Percentiles rank a stretch among this genome's conserved stretches.
Evolutionary conservation across 768 basidiomycete genomes (phyloP).

Genomic region (Boletus fagicola): DNA sequence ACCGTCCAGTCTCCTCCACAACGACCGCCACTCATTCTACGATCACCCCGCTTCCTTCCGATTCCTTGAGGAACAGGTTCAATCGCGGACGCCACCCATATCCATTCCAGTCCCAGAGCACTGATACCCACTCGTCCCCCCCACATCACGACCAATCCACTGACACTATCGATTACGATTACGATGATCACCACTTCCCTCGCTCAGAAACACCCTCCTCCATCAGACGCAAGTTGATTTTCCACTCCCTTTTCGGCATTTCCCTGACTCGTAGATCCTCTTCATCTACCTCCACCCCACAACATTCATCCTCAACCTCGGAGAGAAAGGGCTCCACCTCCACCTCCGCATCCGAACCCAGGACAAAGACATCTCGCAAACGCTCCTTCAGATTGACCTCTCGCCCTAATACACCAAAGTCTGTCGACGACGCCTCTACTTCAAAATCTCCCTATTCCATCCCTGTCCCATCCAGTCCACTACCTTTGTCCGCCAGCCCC

Average conservation of each 20-base stretch:
- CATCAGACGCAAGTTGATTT: constrained; percentile 19
- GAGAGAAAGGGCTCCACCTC: constrained; percentile 27
- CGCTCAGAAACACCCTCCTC: constrained; percentile 33
- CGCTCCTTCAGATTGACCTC: constrained; percentile 33
- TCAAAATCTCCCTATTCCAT: constrained; percentile 24
- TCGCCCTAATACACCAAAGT: constrained; percentile 33
- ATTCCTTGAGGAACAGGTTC: constrained; percentile 29
- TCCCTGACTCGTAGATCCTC: constrained; percentile 29
- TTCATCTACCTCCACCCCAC: constrained; percentile 18
- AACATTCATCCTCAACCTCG: constrained; percentile 17
- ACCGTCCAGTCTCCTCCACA: constrained; percentile 64
- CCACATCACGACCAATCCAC: constrained; percentile 15
- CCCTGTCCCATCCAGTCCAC: constrained; percentile 30
- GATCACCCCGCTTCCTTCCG: constrained; percentile 54
- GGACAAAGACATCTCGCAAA: constrained; percentile 23
- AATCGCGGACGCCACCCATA: constrained; percentile 20
- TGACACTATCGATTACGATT: constrained; percentile 13
- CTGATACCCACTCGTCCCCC: constrained; percentile 12
- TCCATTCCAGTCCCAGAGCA: constrained; percentile 10
- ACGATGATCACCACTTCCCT: constrained; percentile 20
- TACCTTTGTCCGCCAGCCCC: constrained; percentile 35
- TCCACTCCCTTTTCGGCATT: constrained; percentile 30
- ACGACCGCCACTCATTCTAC: constrained; percentile 64
- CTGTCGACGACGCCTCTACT: constrained; percentile 17
- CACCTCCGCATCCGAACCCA: constrained; percentile 19